A percentile compares a stretch with the other conserved stretches of the same genome.
phyloP scores from a whole-genome alignment of 75 land plant genomes.

The Picea glauca region DNA sequence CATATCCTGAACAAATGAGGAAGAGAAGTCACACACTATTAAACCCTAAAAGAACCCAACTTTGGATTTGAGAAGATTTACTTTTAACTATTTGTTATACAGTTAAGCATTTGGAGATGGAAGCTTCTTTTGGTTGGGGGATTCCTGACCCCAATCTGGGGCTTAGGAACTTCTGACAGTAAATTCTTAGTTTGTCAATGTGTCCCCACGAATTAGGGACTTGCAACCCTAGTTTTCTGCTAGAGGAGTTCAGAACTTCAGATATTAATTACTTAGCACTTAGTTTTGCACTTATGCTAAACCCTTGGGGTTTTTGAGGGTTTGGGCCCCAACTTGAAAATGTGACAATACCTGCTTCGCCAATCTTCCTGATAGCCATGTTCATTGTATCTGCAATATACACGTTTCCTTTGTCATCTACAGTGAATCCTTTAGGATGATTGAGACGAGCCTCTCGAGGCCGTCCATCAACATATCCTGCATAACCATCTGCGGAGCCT shows the following conservation, averaged over 20 bases:
- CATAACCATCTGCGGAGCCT: conserved; percentile 70
- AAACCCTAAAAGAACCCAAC: neutral
- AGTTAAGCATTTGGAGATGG: too few species aligned
- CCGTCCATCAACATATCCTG: conserved; percentile 83
- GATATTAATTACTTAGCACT: neutral
- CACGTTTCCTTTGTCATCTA: conserved; percentile 72
- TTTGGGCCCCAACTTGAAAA: neutral
- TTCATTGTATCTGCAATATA: conserved; percentile 81
- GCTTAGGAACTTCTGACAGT: neutral
- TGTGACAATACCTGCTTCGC: conserved; percentile 46
- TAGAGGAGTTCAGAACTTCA: neutral
- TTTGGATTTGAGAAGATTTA: neutral
- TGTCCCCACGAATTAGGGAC: neutral
- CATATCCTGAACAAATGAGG: neutral
- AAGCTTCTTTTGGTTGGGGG: neutral
- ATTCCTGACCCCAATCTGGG: neutral
- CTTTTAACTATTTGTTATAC: too few species aligned
- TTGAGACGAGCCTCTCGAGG: conserved; percentile 63
- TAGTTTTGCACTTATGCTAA: neutral
- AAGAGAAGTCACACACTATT: neutral
- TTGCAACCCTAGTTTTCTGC: neutral
- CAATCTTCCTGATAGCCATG: conserved; percentile 81
- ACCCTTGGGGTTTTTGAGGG: neutral
- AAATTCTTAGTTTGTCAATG: neutral
- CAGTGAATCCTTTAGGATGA: conserved; percentile 69